Conservation (phyloP, 2,329 filamentous ascomycete genomes). For the Aspergillus ochraceus region DNA sequence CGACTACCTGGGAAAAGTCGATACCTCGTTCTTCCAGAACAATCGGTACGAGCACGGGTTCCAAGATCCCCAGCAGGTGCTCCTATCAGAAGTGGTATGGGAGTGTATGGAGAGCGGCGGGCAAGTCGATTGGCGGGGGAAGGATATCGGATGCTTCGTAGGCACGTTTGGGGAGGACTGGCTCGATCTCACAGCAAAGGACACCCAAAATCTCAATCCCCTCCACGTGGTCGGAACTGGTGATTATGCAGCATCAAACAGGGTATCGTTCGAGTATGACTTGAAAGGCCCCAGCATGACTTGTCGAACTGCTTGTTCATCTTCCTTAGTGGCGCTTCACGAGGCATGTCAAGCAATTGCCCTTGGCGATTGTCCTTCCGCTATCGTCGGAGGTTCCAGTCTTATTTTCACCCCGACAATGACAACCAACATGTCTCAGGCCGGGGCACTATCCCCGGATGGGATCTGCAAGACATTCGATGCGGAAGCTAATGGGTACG, state of each 20-base stretch:
- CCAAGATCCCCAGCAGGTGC: constrained; percentile 32
- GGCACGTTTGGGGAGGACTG: constrained; percentile 20
- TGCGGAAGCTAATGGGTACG: constrained; percentile 52
- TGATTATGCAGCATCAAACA: constrained; percentile 13
- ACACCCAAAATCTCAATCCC: constrained; percentile 7
- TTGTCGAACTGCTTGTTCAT: constrained; percentile 44
- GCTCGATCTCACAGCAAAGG: constrained; percentile 12
- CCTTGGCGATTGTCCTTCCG: constrained; percentile 23
- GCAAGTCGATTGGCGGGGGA: constrained; percentile 25
- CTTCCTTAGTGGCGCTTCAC: constrained; percentile 38
- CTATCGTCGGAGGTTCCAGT: constrained; percentile 36
- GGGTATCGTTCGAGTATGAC: constrained; percentile 26
- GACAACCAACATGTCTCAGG: constrained; percentile 19
- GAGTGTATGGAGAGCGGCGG: constrained; percentile 33
- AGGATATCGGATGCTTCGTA: constrained; percentile 26
- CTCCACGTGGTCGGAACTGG: constrained; percentile 7
- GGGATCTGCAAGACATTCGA: constrained; percentile 52
- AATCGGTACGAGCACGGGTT: constrained; percentile 14
- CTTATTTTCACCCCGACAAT: constrained; percentile 26
- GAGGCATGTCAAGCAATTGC: constrained; percentile 26
- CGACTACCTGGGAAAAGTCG: constrained; percentile 20
- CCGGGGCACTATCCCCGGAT: constrained; percentile 39
- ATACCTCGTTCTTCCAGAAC: constrained; percentile 26
- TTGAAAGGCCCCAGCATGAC: constrained; percentile 29
- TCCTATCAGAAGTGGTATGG: constrained; percentile 27